Percentiles rank a stretch among this genome's conserved stretches.
These are phyloP conservation scores for Prunus campanulata DNA, from an alignment of 306 rosid genomes.

Conservation along the genomic window DNA sequence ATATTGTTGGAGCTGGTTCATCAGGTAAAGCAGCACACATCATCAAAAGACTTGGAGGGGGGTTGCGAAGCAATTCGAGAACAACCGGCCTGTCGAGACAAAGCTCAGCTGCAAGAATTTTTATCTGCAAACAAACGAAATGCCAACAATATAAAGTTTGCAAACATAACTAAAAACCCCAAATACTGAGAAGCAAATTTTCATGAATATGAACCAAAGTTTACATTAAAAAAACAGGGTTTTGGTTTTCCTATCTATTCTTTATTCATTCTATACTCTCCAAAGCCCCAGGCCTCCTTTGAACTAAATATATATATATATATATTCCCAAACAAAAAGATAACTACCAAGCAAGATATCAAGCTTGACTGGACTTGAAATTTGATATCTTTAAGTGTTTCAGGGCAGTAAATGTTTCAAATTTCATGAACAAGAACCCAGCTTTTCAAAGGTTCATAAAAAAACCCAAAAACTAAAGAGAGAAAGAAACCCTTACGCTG, in stretches of 20 bases:
- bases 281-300: not conserved
- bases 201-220: not conserved
- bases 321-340: not conserved
- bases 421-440: not conserved
- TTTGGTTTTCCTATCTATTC: not conserved
- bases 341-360: not conserved
- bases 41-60: conserved; percentile 81
- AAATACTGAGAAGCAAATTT: not conserved
- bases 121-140: conserved; percentile 52
- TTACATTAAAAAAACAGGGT: not conserved
- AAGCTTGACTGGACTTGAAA: not conserved
- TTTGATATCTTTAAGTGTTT: not conserved
- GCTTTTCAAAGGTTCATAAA: not conserved
- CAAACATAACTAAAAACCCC: not conserved
- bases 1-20: conserved; percentile 34
- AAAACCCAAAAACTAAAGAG: not conserved
- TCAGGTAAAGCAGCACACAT: conserved; percentile 73
- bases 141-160: not conserved
- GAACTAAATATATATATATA: not conserved
- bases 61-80: conserved; percentile 80
- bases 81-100: conserved; percentile 88
- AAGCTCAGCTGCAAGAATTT: conserved; percentile 82
- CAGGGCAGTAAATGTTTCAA: not conserved
- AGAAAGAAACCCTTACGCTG: conserved; percentile 45
- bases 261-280: not conserved